Evolutionary conservation across 1,139 yeast genomes (phyloP).

Genomic region (Ogataea hybrid): DNA sequence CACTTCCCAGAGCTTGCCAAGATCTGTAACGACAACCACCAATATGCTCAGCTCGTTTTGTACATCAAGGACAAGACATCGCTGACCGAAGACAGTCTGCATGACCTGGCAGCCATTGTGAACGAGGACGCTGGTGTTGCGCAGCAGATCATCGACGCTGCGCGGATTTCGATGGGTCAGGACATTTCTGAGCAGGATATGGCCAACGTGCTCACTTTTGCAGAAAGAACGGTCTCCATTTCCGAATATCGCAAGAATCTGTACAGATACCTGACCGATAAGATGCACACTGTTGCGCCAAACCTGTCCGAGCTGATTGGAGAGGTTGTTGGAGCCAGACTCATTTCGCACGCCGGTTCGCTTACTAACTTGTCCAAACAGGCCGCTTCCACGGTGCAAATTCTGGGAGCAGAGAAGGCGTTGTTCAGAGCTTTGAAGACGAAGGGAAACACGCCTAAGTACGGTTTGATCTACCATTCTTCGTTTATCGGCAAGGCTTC

Average conservation of each 20-base stretch:
- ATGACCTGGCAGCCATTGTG: constrained; percentile 83
- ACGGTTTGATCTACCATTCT: constrained; percentile 96
- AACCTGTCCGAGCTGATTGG: constrained; percentile 95
- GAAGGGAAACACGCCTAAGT: constrained; percentile 97
- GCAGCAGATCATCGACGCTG: constrained; percentile 85
- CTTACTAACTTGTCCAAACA: constrained; percentile 94
- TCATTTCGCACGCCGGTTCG: constrained; percentile 98
- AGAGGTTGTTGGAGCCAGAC: constrained; percentile 97
- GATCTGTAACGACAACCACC: constrained; percentile 88
- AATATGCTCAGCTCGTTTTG: constrained; percentile 79
- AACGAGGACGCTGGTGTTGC: constrained; percentile 95
- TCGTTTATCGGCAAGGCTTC: constrained; percentile 96
- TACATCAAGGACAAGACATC: constrained; percentile 85
- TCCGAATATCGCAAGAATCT: constrained; percentile 90
- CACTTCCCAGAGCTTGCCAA: constrained; percentile 99
- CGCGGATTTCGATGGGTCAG: constrained; percentile 98
- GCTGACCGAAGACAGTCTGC: constrained; percentile 78
- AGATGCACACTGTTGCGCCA: constrained; percentile 98
- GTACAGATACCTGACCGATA: constrained; percentile 83
- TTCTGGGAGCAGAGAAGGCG: constrained; percentile 98
- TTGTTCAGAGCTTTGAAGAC: constrained; percentile 97
- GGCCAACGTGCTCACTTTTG: constrained; percentile 85
- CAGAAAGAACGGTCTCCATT: constrained; percentile 90
- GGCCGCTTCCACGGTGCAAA: constrained; percentile 98
- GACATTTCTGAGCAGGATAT: constrained; percentile 94